Evolutionary conservation across 2,329 filamentous ascomycete genomes (phyloP).

Genomic region (Aspergillus ochraceus): DNA sequence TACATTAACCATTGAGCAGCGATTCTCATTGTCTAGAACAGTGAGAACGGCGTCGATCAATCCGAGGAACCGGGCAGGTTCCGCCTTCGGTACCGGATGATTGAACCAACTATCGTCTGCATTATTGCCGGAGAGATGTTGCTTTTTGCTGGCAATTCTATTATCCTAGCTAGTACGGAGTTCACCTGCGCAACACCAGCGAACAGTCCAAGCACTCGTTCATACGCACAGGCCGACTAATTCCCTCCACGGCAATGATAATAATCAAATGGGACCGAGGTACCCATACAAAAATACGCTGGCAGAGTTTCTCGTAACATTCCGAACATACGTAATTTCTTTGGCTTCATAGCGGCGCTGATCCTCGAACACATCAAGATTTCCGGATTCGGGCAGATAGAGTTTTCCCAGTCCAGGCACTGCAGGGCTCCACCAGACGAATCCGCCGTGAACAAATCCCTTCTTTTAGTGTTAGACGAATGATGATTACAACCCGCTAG

Average conservation of each 20-base stretch:
- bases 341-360: constrained; percentile 8
- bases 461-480: constrained; percentile 9
- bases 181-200: not conserved
- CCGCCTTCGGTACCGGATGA: constrained; percentile 2
- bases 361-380: constrained; percentile 10
- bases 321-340: not conserved
- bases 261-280: not conserved
- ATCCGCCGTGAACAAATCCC: constrained; percentile 3
- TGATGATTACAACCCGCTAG: constrained; percentile 2
- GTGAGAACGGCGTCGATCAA: not conserved
- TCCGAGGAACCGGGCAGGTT: not conserved
- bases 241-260: not conserved
- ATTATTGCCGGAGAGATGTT: not conserved
- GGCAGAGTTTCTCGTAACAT: not conserved
- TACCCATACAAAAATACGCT: not conserved
- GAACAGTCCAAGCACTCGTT: no score
- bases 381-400: constrained; percentile 20
- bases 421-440: constrained; percentile 9
- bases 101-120: not conserved
- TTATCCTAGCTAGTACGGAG: not conserved
- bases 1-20: not conserved
- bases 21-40: not conserved
- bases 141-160: not conserved
- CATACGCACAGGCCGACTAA: not conserved
- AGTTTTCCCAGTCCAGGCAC: constrained; percentile 18